These are phyloP conservation scores for Trypanosoma lewisi DNA, from an alignment of 208 protist genomes.

Conservation along the genomic window DNA sequence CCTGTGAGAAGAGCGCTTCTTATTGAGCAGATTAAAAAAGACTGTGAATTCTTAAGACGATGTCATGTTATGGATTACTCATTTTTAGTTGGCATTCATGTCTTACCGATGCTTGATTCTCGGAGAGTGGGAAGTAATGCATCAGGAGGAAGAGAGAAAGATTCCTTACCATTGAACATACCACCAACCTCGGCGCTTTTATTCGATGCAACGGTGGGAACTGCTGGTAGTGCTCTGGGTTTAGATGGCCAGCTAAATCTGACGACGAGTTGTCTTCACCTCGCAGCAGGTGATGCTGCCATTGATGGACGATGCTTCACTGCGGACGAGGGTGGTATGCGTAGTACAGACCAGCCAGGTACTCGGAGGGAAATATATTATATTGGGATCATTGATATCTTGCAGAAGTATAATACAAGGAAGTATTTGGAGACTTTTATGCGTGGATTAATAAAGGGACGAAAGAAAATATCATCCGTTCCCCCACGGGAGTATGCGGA, in stretches of 20 bases:
- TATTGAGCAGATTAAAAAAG: slow-evolving; percentile 84
- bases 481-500: slow-evolving; percentile 76
- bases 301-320: slow-evolving; percentile 78
- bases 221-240: no score
- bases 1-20: slow-evolving; percentile 54
- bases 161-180: background rate
- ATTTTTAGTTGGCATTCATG: slow-evolving; percentile 90
- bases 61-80: slow-evolving; percentile 94
- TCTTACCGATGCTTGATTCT: slow-evolving; percentile 27
- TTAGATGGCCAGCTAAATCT: background rate
- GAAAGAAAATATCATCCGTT: slow-evolving; percentile 84
- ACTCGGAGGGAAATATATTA: slow-evolving; percentile 86
- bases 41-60: slow-evolving; percentile 85
- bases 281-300: background rate
- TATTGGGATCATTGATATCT: slow-evolving; percentile 94
- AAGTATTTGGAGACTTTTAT: slow-evolving; percentile 81
- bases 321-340: slow-evolving; percentile 79
- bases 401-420: slow-evolving; percentile 86
- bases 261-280: background rate
- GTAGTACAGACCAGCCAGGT: slow-evolving; percentile 57
- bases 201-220: slow-evolving; percentile 4
- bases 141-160: background rate
- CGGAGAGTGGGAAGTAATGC: background rate
- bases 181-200: background rate
- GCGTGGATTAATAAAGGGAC: slow-evolving; percentile 58